phyloP scores from a whole-genome alignment of 2,329 filamentous ascomycete genomes.

The Talaromyces sp. region DNA sequence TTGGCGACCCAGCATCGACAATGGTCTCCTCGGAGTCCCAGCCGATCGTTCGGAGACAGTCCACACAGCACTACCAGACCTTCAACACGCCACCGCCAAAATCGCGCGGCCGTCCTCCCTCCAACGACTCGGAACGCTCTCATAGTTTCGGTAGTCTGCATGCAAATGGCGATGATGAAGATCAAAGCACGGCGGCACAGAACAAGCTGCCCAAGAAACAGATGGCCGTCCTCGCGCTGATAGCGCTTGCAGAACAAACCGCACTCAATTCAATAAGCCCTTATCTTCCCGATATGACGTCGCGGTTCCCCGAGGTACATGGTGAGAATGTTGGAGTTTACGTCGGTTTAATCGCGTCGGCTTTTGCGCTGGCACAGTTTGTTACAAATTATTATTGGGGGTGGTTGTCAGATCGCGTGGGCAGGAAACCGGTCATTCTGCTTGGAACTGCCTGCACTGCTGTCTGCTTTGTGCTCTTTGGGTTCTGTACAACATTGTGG shows the following conservation, averaged over 20 bases:
- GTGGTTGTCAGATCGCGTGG: constrained; percentile 73
- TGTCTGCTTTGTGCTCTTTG: constrained; percentile 78
- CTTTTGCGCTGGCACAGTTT: constrained; percentile 89
- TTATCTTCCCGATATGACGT: constrained; percentile 90
- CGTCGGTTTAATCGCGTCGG: constrained; percentile 83
- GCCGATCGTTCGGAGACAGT: constrained; percentile 38
- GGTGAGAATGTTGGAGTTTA: constrained; percentile 73
- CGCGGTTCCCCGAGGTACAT: constrained; percentile 76
- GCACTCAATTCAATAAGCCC: constrained; percentile 95
- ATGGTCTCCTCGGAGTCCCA: constrained; percentile 32
- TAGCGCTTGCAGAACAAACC: constrained; percentile 91
- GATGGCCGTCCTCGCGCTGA: constrained; percentile 77
- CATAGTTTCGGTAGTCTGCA: constrained; percentile 23
- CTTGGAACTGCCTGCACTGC: constrained; percentile 79
- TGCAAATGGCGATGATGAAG: background rate
- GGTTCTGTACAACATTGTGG: constrained; percentile 77
- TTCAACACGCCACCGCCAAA: constrained; percentile 48
- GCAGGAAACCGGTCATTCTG: constrained; percentile 77
- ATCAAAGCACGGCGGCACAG: constrained; percentile 23
- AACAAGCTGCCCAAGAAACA: constrained; percentile 68
- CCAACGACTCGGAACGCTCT: constrained; percentile 41
- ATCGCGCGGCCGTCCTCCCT: constrained; percentile 44
- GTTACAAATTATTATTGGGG: constrained; percentile 91
- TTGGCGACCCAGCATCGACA: background rate
- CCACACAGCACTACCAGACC: constrained; percentile 49